These are phyloP conservation scores for Botrytis aclada DNA, from an alignment of 2,329 filamentous ascomycete species.

Conservation along the genomic window DNA sequence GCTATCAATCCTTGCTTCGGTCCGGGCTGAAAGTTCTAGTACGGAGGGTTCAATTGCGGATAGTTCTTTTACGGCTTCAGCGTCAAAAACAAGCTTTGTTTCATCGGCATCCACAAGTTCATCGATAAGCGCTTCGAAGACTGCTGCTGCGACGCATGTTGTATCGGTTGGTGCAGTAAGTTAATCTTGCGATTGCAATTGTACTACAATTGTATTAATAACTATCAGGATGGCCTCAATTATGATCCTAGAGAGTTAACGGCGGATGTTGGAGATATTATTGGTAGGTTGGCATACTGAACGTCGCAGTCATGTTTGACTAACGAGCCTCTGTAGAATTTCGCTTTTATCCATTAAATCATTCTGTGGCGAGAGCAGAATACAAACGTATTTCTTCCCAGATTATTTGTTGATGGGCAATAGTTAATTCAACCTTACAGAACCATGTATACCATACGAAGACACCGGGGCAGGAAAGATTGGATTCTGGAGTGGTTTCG, in stretches of 20 bases:
- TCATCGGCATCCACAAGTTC: conserved; percentile 3
- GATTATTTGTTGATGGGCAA: background rate
- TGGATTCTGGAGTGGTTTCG: conserved; percentile 54
- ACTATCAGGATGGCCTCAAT: conserved; percentile 27
- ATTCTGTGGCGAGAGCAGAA: conserved; percentile 61
- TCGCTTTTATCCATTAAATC: conserved; percentile 60
- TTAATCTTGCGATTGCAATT: background rate
- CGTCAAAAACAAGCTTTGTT: background rate
- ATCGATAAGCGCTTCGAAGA: conserved; percentile 25
- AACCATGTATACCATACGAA: conserved; percentile 63
- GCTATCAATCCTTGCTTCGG: conserved; percentile 9
- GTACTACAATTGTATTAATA: conserved; percentile 15
- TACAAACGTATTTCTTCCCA: conserved; percentile 40
- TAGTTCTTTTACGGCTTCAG: background rate
- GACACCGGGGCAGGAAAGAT: conserved; percentile 46
- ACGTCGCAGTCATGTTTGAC: background rate
- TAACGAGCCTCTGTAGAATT: conserved; percentile 41
- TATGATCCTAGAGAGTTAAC: conserved; percentile 40
- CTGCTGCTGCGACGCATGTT: conserved; percentile 32
- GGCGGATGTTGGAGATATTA: conserved; percentile 47
- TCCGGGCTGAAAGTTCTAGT: background rate
- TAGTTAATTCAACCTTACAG: conserved; percentile 19
- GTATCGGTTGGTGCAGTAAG: conserved; percentile 38
- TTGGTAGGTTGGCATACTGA: conserved; percentile 38
- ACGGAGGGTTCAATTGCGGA: background rate